These are phyloP conservation scores for Fusarium solani-melongenae DNA, from an alignment of 2,329 filamentous ascomycete genomes.

Conservation along the genomic window DNA sequence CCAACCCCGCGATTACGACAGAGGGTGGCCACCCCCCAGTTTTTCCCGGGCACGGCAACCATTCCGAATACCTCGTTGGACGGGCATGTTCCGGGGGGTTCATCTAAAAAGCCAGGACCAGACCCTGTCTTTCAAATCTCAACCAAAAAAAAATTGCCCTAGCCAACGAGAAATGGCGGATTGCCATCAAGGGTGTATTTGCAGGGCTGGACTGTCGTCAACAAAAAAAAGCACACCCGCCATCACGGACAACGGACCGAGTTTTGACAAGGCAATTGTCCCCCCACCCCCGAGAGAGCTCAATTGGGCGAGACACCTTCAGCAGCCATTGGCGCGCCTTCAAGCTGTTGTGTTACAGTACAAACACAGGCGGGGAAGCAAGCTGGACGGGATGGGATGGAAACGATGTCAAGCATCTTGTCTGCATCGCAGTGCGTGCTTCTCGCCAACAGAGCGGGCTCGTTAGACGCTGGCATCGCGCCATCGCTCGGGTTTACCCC, in stretches of 20 bases:
- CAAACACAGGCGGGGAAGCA: neutral
- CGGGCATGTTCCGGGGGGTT: conserved; percentile 35
- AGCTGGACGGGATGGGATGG: neutral
- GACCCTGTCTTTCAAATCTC: conserved; percentile 12
- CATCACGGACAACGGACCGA: conserved; percentile 18
- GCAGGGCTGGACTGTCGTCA: conserved; percentile 23
- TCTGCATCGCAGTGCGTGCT: neutral
- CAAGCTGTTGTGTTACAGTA: conserved; percentile 14
- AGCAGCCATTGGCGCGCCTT: neutral
- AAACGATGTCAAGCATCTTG: neutral
- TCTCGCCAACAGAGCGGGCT: neutral
- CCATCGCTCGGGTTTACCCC: neutral
- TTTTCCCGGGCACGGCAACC: conserved; percentile 12
- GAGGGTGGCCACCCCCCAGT: conserved; percentile 2
- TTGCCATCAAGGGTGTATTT: conserved; percentile 36
- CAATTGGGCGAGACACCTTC: neutral
- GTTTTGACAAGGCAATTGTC: neutral
- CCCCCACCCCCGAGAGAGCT: neutral
- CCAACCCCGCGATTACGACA: conserved; percentile 31
- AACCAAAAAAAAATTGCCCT: conserved; percentile 25
- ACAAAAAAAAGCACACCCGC: conserved; percentile 11
- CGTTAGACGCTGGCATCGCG: neutral
- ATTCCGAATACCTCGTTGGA: conserved; percentile 10
- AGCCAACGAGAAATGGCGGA: conserved; percentile 39
- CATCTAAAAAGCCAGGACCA: neutral